Evolutionary conservation across 805 yeast genomes (phyloP), one percentile per base, ranked within the genome.

Genomic region (Candida oleophila): DNA sequence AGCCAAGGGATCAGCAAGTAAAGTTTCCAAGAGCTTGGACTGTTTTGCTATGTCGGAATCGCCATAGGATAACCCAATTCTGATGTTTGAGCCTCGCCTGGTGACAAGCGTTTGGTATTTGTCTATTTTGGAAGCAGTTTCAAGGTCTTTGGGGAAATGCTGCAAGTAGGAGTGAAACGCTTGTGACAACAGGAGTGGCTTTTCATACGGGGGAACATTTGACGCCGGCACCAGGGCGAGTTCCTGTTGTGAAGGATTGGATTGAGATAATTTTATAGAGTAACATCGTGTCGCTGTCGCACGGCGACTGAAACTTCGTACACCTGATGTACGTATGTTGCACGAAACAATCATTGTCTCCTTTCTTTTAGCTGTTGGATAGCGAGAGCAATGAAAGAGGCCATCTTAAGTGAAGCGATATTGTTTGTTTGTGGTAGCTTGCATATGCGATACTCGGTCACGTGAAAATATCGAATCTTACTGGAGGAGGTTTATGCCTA

Each of bases 1-100:
- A 12, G 76, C 61, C 42, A 72, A 57, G 4, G 77, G 77, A 46
- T 72, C 76, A 1, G 76, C 70, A 35, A 72, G 56, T 9, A 72
- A 49, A 2, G 64, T 48, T 34, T 70, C 73, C 4, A 72, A 37
- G n/a, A 72, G 32, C 43, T 57, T 67, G 22, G 32, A 34, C 15
- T 22, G 8, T 16, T 34, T 36, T 21, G 14, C 4, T 30, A 21
- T 34, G 9, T 42, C 22, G 9, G n/a, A 61, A 45, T 61, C 60
- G 32, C 62, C 66, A 49, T 71, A 71, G 1, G 66, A 44, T 2
- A 72, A 38, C 0, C 76, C 77, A 12, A 71, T 58, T 38, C 55
- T 56, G 3, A 71, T 50, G 9, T 21, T 36, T 8, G 16, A 30
- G 7, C 9, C 4, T 14, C 38, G 21, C 35, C 16, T 18, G 11